Evolutionary conservation across 202 grass and related monocot genomes (phyloP), one percentile per base, ranked within the genome.

Genomic region (Panicum hallii): DNA sequence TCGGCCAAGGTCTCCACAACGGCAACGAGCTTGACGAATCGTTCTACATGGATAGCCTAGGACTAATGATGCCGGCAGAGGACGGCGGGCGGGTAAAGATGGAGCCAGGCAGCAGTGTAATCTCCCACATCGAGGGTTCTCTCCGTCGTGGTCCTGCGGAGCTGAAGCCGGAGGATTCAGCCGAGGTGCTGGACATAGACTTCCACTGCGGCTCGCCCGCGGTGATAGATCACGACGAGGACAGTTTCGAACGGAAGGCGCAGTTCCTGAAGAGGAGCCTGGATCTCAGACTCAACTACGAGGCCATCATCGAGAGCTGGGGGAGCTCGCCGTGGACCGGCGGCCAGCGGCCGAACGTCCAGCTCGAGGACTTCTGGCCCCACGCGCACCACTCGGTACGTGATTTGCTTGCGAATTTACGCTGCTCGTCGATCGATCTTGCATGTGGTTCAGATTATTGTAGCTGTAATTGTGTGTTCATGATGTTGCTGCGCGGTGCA

Each of bases 221-320:
- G 61, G 63, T 22, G 41, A 77, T 71, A 1, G 92, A 90, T 26
- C 74, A 90, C 19, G 85, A 86, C n/a, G 69, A 60, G 5, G 66
- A 82, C 40, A 83, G 79, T 17, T 82, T 49, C 45, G 63, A 82
- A 6, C 73, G 67, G 22, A 90, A 79, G 72, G 50, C 72, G 2
- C 81, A 78, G 36, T 88, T 86, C 72, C 23, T 90, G 9, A 78
- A 81, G 65, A 77, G 79, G 77, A 89, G 77, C 48, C 83, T 93
- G 56, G 87, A 81, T 57, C 89, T 99, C 14, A 84, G 87, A 41
- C 93, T 99, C n/a, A 78, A 99, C 70, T 92, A 99, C 67, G 96
- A 99, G 84, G 88, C 84, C 11, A 67, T 99, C 85, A 94, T 99
- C 81, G 88, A 89, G 56, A 90, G 85, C 28, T 99, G 97, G 91